Percentiles rank a stretch among this genome's conserved stretches.
Conservation (phyloP, 2,329 filamentous ascomycete genomes). For the Trichoderma koningii region DNA sequence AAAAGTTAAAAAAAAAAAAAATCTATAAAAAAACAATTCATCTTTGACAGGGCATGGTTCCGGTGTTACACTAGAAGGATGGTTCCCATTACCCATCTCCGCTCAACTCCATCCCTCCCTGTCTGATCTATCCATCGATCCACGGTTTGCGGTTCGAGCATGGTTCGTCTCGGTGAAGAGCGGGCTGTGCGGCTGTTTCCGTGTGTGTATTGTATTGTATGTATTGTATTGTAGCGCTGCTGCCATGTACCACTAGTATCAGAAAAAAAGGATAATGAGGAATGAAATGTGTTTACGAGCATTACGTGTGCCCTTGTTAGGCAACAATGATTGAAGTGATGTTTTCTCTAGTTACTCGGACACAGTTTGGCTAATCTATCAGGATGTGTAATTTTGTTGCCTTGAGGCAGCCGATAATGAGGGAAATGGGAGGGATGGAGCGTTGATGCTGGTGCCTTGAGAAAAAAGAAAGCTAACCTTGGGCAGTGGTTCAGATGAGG, state of each 20-base stretch:
- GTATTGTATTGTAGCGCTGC: conserved; percentile 41
- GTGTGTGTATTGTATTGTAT: conserved; percentile 16
- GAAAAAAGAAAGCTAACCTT: too few species aligned
- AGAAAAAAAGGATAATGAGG: conserved; percentile 25
- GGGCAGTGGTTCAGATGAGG: too few species aligned
- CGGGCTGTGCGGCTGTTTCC: conserved; percentile 27
- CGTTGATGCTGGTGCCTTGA: conserved; percentile 11
- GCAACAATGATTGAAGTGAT: background rate
- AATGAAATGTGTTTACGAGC: conserved; percentile 20
- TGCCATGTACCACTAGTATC: conserved; percentile 24
- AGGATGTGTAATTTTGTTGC: conserved; percentile 7
- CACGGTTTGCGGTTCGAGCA: background rate
- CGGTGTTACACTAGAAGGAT: conserved; percentile 46
- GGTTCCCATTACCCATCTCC: conserved; percentile 38
- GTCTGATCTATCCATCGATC: conserved; percentile 19
- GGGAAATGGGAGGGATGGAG: background rate
- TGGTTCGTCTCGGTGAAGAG: background rate
- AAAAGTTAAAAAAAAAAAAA: conserved; percentile 30
- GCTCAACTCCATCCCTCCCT: conserved; percentile 38
- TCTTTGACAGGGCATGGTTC: conserved; percentile 46
- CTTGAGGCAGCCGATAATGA: conserved; percentile 22
- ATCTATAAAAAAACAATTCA: conserved; percentile 34
- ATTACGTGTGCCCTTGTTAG: background rate
- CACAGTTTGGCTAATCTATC: background rate
- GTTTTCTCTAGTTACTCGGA: background rate